Conservation (phyloP, 768 basidiomycete species). For the Trametopsis cervina region DNA sequence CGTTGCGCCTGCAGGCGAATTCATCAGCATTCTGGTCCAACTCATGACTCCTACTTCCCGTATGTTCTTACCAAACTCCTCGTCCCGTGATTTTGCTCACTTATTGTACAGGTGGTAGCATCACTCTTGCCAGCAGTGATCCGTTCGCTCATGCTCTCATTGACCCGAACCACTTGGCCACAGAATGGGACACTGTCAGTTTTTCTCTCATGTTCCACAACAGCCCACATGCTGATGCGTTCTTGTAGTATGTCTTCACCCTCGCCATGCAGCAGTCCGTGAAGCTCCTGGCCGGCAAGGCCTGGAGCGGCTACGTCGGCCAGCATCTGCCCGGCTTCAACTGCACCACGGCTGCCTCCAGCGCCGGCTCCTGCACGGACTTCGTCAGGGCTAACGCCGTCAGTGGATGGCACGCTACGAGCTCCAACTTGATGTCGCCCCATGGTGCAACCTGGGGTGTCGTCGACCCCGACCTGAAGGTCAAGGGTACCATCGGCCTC, state of each 20-base stretch:
- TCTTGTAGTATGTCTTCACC: too few species aligned
- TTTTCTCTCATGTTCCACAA: too few species aligned
- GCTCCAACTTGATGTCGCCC: slow-evolving; percentile 15
- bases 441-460: slow-evolving; percentile 11
- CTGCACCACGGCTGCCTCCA: too few species aligned
- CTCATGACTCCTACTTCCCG: slow-evolving; percentile 7
- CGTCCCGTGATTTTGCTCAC: neutral
- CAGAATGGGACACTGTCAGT: slow-evolving; percentile 23
- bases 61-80: neutral
- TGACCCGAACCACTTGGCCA: slow-evolving; percentile 18
- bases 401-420: slow-evolving; percentile 16
- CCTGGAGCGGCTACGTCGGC: too few species aligned
- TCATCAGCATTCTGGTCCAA: slow-evolving; percentile 5
- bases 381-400: slow-evolving; percentile 18
- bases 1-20: slow-evolving; percentile 7
- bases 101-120: slow-evolving; percentile 16
- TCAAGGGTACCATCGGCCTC: slow-evolving; percentile 14
- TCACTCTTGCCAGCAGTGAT: slow-evolving; percentile 17
- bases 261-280: too few species aligned
- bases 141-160: slow-evolving; percentile 21
- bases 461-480: slow-evolving; percentile 14
- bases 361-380: too few species aligned
- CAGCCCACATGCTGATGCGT: too few species aligned
- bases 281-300: too few species aligned
- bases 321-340: too few species aligned